Base-by-base conservation (phyloP, 768 basidiomycete genomes). In the Pisolithus tinctorius region DNA sequence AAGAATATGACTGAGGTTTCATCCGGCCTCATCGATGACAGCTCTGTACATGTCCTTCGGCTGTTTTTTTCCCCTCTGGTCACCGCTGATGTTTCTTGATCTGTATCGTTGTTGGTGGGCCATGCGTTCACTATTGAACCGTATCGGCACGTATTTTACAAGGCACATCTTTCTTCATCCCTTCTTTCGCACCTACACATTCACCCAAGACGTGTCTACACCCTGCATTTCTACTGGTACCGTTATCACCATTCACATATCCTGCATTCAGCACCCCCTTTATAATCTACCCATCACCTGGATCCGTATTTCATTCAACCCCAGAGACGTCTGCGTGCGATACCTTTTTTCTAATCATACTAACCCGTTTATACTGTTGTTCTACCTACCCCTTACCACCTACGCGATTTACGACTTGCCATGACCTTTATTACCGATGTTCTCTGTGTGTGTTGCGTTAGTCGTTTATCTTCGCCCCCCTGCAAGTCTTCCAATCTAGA, bases 1-100 rank as follows among this genome's bases (percentile, higher is more conserved):
- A 66, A 50, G 74, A 69, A 40, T 71, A 68, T 57, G 68, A 65
- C 54, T 75, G 68, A 74, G 25, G 50, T 48, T 50, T 55, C 55
- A 51, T 61, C 57, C 48, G 48, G 26, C 42, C 23, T 36, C 47
- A 53, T 46, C 39, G 56, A 51, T 45, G 47, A 48, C 45, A 54
- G 41, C 20, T 49, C 50, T 52, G 40, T 42, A 34, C 25, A 51
- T 44, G 53, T 55, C 59, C 47, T 45, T 53, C 45, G 45, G 50
- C 20, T 36, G 20, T 42, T n/a, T n/a, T 23, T 20, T 20, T 31
- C 20, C 20, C 20, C 30, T 25, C 48, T 38, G 38, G 45, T 34
- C 42, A 23, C 46, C 42, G 47, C 53, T 50, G 52, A 47, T 55
- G 46, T 45, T 44, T 48, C 41, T 54, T 57, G 41, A 43, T 48